Percentiles rank a stretch among this genome's conserved stretches.
Evolutionary conservation across 306 rosid species (phyloP).

Genomic region (Cyclanthera cordifolia): DNA sequence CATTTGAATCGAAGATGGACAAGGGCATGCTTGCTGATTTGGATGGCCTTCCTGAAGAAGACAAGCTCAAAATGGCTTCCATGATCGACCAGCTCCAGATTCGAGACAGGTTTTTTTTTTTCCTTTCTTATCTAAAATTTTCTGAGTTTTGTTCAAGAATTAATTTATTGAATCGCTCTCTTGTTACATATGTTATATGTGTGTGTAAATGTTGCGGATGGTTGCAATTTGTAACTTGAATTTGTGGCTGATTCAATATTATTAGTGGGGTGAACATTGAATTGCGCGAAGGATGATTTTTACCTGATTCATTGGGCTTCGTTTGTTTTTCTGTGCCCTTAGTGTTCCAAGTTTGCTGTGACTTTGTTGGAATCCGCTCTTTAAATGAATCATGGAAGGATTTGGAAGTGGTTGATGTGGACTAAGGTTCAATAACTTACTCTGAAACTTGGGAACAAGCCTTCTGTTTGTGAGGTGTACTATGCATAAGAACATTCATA

Average conservation of each 20-base stretch:
- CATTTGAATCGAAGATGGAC: constrained; percentile 38
- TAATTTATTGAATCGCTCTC: not conserved
- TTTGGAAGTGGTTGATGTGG: not conserved
- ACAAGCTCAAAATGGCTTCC: constrained; percentile 42
- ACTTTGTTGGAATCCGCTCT: not conserved
- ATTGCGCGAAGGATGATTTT: not conserved
- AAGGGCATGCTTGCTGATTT: constrained; percentile 35
- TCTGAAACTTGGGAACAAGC: too few relatives aligned
- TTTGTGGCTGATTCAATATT: not conserved
- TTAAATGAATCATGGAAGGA: not conserved
- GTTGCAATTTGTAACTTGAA: not conserved
- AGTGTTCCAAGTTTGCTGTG: not conserved
- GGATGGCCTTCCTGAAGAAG: constrained; percentile 49
- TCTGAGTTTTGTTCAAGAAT: not conserved
- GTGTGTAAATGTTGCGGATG: not conserved
- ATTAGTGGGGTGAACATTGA: not conserved
- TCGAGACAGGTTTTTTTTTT: constrained; percentile 58
- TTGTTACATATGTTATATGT: not conserved
- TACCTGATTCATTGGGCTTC: not conserved
- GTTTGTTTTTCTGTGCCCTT: not conserved
- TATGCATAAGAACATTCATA: too few relatives aligned
- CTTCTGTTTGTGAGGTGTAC: too few relatives aligned
- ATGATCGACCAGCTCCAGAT: constrained; percentile 47
- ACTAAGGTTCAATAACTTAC: too few relatives aligned
- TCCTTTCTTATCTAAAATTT: not conserved